Base-by-base conservation (phyloP, 345 rosid species). In the Lepidium didymum region DNA sequence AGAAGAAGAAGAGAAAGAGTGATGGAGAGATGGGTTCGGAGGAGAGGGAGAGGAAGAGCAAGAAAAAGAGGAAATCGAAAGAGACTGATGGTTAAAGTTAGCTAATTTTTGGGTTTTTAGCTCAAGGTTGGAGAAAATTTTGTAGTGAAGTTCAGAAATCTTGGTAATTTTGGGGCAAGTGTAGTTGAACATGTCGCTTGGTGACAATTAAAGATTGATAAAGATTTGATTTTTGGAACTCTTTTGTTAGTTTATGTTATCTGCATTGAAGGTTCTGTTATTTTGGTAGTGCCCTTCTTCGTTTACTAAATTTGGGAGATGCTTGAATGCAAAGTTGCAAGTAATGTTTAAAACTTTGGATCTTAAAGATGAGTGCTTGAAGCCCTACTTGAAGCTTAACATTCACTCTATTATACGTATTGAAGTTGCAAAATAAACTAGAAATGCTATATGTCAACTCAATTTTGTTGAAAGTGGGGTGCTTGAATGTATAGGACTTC, bases 61-160 rank as follows among this genome's bases (percentile, higher is more conserved):
- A 79, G 79, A 84, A 82, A 58, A 82, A 67, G 80, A 82, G 67
- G 66, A 82, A 43, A 75, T 61, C 45, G 4, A 63, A 47, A 43
- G 75, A 56, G 49, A 47, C 23, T 40, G 62, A 64, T 56, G 65
- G 18, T 69, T 75, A 7, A 75, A 69, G 64, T 41, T 62, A 23
- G 35, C 46, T 55, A 10, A 6, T 65, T 44, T 29, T 60, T 19
- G 47, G 60, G 45, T 7, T 52, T 56, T 50, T 60, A 52, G 62
- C 69, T 60, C 12, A 61, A 51, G 27, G 25, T 43, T 64, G 49
- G 65, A 37, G 70, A 56, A 13, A 40, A 1, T 40, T 58, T 58
- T 65, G 61, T 56, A 21, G 55, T 43, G 66, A 29, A 23, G 14
- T 57, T 7, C 6, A 5, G 14, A 16, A 25, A 31, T 40, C 35